Evolutionary conservation across 2,329 filamentous ascomycete genomes (phyloP).

Genomic region (Alternaria solani): DNA sequence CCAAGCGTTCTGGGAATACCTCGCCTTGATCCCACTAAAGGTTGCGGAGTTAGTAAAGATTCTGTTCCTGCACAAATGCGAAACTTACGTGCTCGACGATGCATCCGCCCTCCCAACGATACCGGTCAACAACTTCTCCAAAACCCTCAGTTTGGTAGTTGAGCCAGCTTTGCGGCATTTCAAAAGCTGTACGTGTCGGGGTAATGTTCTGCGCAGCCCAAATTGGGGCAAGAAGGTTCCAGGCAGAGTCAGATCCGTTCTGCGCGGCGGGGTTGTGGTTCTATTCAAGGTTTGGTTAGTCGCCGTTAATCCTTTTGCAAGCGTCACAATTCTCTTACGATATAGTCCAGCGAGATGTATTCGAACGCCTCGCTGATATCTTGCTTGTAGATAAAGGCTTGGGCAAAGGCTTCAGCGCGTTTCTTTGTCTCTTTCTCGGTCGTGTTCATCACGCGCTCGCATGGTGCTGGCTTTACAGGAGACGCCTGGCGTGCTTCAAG

Average conservation of each 20-base stretch:
- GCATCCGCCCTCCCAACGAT: slow-evolving; percentile 42
- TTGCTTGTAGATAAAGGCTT: slow-evolving; percentile 40
- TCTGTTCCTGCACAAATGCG: neutral
- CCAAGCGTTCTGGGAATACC: slow-evolving; percentile 19
- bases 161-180: slow-evolving; percentile 35
- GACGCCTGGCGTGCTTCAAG: slow-evolving; percentile 22
- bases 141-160: slow-evolving; percentile 32
- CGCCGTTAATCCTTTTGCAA: neutral
- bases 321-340: slow-evolving; percentile 20
- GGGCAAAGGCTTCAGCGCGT: slow-evolving; percentile 31
- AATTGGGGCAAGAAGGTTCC: slow-evolving; percentile 35
- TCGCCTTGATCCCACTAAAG: slow-evolving; percentile 40
- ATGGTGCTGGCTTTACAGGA: slow-evolving; percentile 37
- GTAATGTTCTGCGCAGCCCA: slow-evolving; percentile 35
- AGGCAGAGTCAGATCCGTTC: slow-evolving; percentile 42
- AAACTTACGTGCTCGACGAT: slow-evolving; percentile 45
- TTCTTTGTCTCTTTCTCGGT: slow-evolving; percentile 24
- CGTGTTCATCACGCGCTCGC: slow-evolving; percentile 24
- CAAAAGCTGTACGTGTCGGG: slow-evolving; percentile 33
- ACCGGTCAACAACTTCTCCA: slow-evolving; percentile 40
- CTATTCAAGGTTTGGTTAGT: slow-evolving; percentile 15
- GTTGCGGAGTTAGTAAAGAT: neutral
- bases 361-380: slow-evolving; percentile 41
- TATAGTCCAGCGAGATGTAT: slow-evolving; percentile 38
- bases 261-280: slow-evolving; percentile 41